Evolutionary conservation across 345 rosid species (phyloP).

Genomic region (Populus simonii): DNA sequence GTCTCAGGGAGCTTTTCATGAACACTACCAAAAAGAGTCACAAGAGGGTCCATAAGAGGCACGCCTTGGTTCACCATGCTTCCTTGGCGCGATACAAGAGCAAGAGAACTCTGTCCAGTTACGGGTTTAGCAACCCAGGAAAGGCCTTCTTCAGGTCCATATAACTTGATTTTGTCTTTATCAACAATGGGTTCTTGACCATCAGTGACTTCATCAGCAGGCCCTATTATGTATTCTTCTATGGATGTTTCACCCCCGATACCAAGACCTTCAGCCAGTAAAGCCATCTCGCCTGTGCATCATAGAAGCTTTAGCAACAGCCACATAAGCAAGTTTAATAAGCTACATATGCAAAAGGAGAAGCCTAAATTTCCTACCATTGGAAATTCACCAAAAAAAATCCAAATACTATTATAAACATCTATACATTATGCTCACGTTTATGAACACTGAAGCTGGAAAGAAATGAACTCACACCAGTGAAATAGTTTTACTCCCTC

Average conservation of each 20-base stretch:
- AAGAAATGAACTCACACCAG: neutral
- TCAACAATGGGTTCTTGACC: constrained; percentile 49
- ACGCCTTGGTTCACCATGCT: constrained; percentile 63
- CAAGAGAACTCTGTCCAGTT: constrained; percentile 72
- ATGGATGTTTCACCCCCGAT: constrained; percentile 84
- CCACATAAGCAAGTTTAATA: neutral
- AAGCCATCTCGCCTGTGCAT: constrained; percentile 90
- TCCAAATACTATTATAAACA: neutral
- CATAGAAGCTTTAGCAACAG: constrained; percentile 11
- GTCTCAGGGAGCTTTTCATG: constrained; percentile 87
- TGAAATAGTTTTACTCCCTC: neutral
- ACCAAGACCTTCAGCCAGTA: constrained; percentile 91
- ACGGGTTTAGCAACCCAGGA: constrained; percentile 89
- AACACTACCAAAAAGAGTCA: constrained; percentile 78
- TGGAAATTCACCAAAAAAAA: neutral
- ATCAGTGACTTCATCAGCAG: constrained; percentile 61
- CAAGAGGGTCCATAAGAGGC: constrained; percentile 87
- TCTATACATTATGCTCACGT: neutral
- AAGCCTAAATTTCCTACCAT: neutral
- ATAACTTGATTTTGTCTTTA: constrained; percentile 62
- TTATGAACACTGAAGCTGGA: neutral
- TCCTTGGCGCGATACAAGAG: constrained; percentile 74
- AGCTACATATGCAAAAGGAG: neutral
- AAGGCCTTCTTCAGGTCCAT: constrained; percentile 76
- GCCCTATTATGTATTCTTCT: constrained; percentile 85